Percentiles rank a stretch among this genome's conserved stretches.
Evolutionary conservation across 2,329 filamentous ascomycete species (phyloP).

Genomic region (Pseudopithomyces chartarum): DNA sequence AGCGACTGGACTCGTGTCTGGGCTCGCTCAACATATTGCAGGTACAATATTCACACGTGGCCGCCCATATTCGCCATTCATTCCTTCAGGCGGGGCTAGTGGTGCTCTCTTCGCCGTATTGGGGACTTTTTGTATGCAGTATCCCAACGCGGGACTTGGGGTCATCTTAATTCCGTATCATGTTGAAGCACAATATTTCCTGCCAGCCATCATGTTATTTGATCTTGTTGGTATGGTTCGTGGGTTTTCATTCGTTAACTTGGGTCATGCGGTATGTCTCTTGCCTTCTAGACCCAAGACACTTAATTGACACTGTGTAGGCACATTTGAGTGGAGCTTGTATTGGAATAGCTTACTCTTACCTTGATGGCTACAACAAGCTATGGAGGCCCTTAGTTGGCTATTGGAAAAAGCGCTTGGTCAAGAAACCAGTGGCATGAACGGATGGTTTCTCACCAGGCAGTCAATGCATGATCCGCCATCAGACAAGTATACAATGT

Average conservation of each 20-base stretch:
- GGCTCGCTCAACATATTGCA: conserved; percentile 36
- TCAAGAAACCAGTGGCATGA: conserved; percentile 1
- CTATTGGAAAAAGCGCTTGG: conserved; percentile 31
- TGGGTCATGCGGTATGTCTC: conserved; percentile 42
- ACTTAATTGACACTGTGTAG: conserved; percentile 26
- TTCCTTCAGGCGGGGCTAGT: conserved; percentile 39
- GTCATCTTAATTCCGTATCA: conserved; percentile 39
- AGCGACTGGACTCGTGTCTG: conserved; percentile 33
- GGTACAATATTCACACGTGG: conserved; percentile 28
- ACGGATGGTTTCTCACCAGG: not conserved
- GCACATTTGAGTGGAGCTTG: conserved; percentile 39
- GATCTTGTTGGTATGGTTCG: conserved; percentile 38
- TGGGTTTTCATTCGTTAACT: conserved; percentile 32
- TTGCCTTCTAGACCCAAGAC: not conserved
- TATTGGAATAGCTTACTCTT: conserved; percentile 38
- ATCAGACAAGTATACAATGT: not conserved
- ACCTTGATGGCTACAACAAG: conserved; percentile 38
- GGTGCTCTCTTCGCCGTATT: conserved; percentile 40
- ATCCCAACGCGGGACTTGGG: conserved; percentile 33
- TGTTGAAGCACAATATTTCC: conserved; percentile 37
- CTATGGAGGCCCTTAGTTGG: conserved; percentile 41
- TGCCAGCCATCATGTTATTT: conserved; percentile 39
- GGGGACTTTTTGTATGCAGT: conserved; percentile 38
- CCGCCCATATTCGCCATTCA: conserved; percentile 21
- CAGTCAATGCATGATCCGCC: not conserved